Conservation (phyloP, 345 rosid species). For the Cardiospermum halicacabum region DNA sequence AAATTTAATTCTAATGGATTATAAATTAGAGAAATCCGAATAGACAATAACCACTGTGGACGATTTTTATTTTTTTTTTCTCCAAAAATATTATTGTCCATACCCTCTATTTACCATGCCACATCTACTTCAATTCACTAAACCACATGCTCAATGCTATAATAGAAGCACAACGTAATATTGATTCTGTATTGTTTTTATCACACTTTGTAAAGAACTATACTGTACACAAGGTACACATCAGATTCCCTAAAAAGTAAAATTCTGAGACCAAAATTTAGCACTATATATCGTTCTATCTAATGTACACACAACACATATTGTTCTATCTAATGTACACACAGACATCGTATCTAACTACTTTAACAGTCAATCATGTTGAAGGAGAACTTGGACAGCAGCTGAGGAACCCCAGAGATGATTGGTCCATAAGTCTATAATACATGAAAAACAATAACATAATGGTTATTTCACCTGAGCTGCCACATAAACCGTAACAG, state of each 20-base stretch:
- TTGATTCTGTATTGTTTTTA: not conserved
- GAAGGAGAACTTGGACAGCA: slow-evolving; percentile 74
- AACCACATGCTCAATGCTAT: too few relatives aligned
- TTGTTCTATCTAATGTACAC: not conserved
- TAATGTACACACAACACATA: not conserved
- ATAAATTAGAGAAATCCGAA: too few relatives aligned
- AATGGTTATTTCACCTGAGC: slow-evolving; percentile 6
- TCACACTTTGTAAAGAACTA: slow-evolving; percentile 1
- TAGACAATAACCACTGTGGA: too few relatives aligned
- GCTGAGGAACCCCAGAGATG: slow-evolving; percentile 71
- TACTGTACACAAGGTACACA: slow-evolving; percentile 6
- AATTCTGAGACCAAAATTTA: slow-evolving; percentile 4
- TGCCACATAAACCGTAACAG: not conserved
- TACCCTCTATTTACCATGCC: too few relatives aligned
- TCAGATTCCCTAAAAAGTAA: not conserved
- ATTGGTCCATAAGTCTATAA: slow-evolving; percentile 72
- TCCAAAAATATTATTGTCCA: too few relatives aligned
- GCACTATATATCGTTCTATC: not conserved
- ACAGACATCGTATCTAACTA: not conserved
- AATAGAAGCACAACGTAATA: not conserved
- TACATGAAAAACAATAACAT: slow-evolving; percentile 10
- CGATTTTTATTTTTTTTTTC: too few relatives aligned
- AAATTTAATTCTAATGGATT: too few relatives aligned
- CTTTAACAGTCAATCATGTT: slow-evolving; percentile 45
- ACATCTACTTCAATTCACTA: too few relatives aligned